Percentiles rank a stretch among this genome's conserved stretches.
phyloP scores from a whole-genome alignment of 306 rosid genomes.

The Dalbergia cultrata region DNA sequence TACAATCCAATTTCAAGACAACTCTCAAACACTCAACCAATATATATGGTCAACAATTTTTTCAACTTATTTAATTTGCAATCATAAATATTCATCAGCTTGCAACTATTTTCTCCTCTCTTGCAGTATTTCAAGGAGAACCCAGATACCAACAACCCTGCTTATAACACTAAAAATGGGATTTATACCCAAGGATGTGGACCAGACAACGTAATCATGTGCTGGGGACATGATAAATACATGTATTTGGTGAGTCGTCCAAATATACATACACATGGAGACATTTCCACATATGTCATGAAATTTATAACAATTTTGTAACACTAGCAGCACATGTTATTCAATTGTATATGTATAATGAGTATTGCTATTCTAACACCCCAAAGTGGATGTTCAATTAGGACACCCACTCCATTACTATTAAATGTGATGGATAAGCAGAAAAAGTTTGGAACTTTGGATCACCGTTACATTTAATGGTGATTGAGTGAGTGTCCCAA shows the following conservation, averaged over 20 bases:
- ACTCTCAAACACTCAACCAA: no score
- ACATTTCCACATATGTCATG: not conserved
- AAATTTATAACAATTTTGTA: not conserved
- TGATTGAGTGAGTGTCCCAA: no score
- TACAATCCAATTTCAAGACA: no score
- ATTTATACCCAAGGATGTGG: conserved; percentile 66
- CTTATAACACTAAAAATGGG: conserved; percentile 56
- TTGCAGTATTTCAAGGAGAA: conserved; percentile 70
- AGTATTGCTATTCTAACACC: no score
- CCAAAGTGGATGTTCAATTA: no score
- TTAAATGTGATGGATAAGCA: no score
- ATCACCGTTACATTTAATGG: no score
- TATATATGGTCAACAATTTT: no score
- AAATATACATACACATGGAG: not conserved
- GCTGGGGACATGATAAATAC: conserved; percentile 83
- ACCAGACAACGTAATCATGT: conserved; percentile 60
- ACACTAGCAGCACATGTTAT: not conserved
- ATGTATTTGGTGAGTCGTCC: conserved; percentile 66
- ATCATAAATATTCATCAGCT: not conserved
- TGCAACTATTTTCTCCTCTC: not conserved
- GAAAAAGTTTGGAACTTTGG: no score
- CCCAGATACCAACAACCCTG: conserved; percentile 53
- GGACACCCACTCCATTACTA: no score
- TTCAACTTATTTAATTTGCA: no score
- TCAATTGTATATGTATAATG: no score